Evolutionary conservation across 768 basidiomycete species (phyloP).

Genomic region (Tulasnella sp.): DNA sequence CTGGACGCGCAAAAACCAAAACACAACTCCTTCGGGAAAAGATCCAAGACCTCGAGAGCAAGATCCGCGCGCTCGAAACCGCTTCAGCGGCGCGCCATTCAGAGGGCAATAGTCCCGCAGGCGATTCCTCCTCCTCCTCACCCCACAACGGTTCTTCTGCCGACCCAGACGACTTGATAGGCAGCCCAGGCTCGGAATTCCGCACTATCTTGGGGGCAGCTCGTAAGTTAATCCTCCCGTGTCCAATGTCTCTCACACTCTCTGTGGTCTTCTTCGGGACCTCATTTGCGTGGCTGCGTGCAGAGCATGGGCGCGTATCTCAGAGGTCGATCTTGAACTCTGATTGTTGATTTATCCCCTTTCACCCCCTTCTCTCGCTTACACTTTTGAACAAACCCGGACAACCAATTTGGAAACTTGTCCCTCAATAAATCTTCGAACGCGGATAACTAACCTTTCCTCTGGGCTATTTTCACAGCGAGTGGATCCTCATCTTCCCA

Average conservation of each 20-base stretch:
- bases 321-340: not conserved
- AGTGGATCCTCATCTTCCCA: conserved; percentile 2
- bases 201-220: not conserved
- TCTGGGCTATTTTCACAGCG: not conserved
- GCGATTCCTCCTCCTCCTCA: conserved; percentile 13
- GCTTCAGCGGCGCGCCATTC: conserved; percentile 7
- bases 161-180: conserved; percentile 8
- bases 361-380: not conserved
- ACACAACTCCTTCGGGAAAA: conserved; percentile 19
- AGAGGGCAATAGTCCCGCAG: not conserved
- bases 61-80: conserved; percentile 18
- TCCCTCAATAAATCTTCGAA: not conserved
- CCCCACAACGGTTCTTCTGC: conserved; percentile 4
- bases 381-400: not conserved
- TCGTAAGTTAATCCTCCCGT: not conserved
- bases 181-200: conserved; percentile 7
- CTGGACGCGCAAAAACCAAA: conserved; percentile 18
- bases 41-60: conserved; percentile 18
- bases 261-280: not conserved
- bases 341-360: not conserved
- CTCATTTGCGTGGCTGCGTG: not conserved
- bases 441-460: not conserved
- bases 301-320: not conserved
- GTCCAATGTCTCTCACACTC: not conserved
- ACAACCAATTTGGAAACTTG: not conserved